Evolutionary conservation across 2,329 filamentous ascomycete species (phyloP).

Genomic region (Cadophora gregata): DNA sequence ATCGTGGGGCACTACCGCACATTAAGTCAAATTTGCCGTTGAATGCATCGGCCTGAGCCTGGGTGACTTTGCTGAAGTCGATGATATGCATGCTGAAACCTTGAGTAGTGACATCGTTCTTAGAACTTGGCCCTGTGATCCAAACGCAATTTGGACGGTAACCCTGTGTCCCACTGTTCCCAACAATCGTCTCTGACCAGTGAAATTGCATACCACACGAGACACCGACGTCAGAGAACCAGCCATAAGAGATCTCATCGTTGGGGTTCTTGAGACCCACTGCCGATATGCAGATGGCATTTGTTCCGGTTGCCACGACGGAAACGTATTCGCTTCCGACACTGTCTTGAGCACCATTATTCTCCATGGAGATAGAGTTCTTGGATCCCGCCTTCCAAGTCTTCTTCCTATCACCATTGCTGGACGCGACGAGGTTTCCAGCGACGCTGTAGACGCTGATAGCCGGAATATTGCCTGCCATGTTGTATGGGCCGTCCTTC

Average conservation of each 20-base stretch:
- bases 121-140: not conserved
- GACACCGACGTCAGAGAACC: slow-evolving; percentile 7
- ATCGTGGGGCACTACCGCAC: not conserved
- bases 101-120: not conserved
- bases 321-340: slow-evolving; percentile 3
- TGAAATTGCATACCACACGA: slow-evolving; percentile 9
- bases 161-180: not conserved
- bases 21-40: slow-evolving; percentile 7
- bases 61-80: slow-evolving; percentile 7
- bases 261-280: slow-evolving; percentile 8
- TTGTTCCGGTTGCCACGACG: slow-evolving; percentile 1
- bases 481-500: not conserved
- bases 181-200: slow-evolving; percentile 11
- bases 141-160: slow-evolving; percentile 12
- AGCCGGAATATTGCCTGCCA: slow-evolving; percentile 8
- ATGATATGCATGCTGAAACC: slow-evolving; percentile 2
- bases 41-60: not conserved
- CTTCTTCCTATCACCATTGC: not conserved
- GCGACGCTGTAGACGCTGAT: slow-evolving; percentile 1
- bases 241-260: not conserved
- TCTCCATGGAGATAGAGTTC: not conserved
- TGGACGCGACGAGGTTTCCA: not conserved
- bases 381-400: slow-evolving; percentile 4
- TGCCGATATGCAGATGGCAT: slow-evolving; percentile 11
- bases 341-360: not conserved